Base-by-base conservation (phyloP, 371 early-diverging fungal species). In the Rhizopus arrhizus region DNA sequence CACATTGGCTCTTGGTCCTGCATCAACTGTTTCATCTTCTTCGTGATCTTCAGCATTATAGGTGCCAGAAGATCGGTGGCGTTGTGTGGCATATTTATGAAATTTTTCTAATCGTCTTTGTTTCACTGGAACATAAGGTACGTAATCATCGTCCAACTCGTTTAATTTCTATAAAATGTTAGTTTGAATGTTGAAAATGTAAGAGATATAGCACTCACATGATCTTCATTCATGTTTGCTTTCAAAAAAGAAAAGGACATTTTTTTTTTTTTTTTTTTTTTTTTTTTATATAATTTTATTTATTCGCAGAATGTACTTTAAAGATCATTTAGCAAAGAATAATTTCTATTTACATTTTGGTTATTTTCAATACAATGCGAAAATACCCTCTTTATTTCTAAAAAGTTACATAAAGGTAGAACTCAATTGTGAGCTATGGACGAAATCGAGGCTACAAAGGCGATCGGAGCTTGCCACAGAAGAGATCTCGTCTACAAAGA, bases 101-200 rank as follows among this genome's bases (percentile, higher is more conserved):
- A 81, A 59, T 59, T 85, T 85, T 55, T 81, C 85, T 15, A 82
- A 66, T 50, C 85, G 75, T 47, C 95, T 86, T 63, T 90, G 87
- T 50, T 89, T 89, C 15, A 92, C 64, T 2, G 95, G 90, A 1
- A 95, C 88, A 64, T 95, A 95, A 0, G 90, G 90, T 2, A 85
- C 84, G 63, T 91, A 91, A 61, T 85, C 80, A 42, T 88, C 87
- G 11, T 73, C 76, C 22, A 22, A 22, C 22, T 22, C 22, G 22
- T 22, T 22, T 22, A 22, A 22, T 22, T 22, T 22, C 22, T 22
- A 22, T 22, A 22, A 22, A 22, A 22, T 22, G 22, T 22, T 22
- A 2, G 22, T 22, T 22, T 22, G 22, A 22, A 22, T 22, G 22
- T 22, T 22, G 22, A 22, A 22, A 22, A 22, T 22, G 22, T 22